Percentiles rank a stretch among this genome's conserved stretches.
phyloP scores from a whole-genome alignment of 2,329 filamentous ascomycete species.

The Colletotrichum orbiculare region DNA sequence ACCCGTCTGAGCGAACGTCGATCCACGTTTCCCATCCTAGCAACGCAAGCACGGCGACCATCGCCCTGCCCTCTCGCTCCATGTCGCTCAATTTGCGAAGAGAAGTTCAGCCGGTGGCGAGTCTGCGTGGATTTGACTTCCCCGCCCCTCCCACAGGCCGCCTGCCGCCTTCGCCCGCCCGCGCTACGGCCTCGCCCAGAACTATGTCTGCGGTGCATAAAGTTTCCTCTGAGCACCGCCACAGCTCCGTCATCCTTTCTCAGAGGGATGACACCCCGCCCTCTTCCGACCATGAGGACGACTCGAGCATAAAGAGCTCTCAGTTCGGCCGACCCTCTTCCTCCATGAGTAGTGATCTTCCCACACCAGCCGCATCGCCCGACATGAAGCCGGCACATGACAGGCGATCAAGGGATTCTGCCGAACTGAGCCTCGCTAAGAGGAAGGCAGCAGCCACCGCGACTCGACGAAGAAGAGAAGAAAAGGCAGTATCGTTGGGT shows the following conservation, averaged over 20 bases:
- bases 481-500: conserved; percentile 38
- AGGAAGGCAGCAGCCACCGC: conserved; percentile 28
- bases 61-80: conserved; percentile 24
- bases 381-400: conserved; percentile 44
- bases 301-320: conserved; percentile 34
- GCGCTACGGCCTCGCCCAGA: conserved; percentile 25
- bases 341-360: conserved; percentile 40
- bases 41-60: conserved; percentile 27
- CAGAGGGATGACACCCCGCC: conserved; percentile 48
- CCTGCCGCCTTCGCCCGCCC: conserved; percentile 37
- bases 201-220: conserved; percentile 12
- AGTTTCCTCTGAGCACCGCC: conserved; percentile 28
- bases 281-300: conserved; percentile 48
- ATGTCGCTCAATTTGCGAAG: conserved; percentile 27
- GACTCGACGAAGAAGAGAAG: conserved; percentile 32
- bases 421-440: conserved; percentile 28
- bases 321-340: conserved; percentile 14
- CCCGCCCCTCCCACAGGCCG: conserved; percentile 46
- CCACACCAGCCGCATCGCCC: conserved; percentile 49
- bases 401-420: conserved; percentile 40
- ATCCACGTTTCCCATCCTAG: conserved; percentile 34
- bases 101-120: conserved; percentile 37
- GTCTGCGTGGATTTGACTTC: conserved; percentile 51
- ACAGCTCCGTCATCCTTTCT: conserved; percentile 37
- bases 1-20: conserved; percentile 34